Evolutionary conservation across 2,329 filamentous ascomycete genomes (phyloP).

Genomic region (Trichoderma breve): DNA sequence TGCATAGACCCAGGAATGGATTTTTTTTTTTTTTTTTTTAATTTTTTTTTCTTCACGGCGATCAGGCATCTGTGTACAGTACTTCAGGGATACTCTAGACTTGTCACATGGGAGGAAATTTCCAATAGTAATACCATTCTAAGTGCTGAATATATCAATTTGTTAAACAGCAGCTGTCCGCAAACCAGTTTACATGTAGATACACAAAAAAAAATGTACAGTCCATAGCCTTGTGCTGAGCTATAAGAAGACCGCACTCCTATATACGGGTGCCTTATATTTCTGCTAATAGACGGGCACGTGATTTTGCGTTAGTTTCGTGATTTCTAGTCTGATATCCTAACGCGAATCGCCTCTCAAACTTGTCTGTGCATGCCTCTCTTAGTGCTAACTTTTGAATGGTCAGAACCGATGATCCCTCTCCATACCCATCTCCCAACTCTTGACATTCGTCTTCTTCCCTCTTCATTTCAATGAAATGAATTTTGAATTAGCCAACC

Average conservation of each 20-base stretch:
- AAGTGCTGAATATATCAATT: not conserved
- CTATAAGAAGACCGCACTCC: not conserved
- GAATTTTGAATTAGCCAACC: not conserved
- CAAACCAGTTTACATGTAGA: not conserved
- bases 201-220: not conserved
- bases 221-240: not conserved
- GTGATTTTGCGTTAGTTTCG: conserved; percentile 41
- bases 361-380: not conserved
- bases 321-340: conserved; percentile 17
- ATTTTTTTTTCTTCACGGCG: not conserved
- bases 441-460: not conserved
- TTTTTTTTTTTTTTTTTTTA: not conserved
- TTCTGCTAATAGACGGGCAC: conserved; percentile 25
- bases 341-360: not conserved
- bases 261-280: not conserved
- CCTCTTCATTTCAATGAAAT: not conserved
- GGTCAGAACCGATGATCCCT: not conserved
- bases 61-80: conserved; percentile 16
- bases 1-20: not conserved
- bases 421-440: not conserved
- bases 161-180: not conserved
- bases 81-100: conserved; percentile 17
- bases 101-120: not conserved
- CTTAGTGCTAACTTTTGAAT: not conserved
- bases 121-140: conserved; percentile 1